These are phyloP conservation scores for Periconia sp. DNA, from an alignment of 2,329 filamentous ascomycete species.

Conservation along the genomic window DNA sequence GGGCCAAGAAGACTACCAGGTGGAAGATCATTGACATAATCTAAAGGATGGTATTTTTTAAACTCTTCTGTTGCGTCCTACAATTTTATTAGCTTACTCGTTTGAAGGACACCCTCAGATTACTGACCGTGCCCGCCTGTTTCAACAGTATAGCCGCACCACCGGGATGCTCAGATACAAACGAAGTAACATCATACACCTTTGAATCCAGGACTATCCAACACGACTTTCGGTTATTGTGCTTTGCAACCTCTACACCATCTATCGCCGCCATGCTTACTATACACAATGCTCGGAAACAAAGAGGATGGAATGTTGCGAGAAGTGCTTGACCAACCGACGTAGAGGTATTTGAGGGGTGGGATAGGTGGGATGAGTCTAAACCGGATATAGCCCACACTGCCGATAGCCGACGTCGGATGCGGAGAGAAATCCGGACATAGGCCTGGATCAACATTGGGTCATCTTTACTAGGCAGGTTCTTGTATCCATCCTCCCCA, in stretches of 20 bases:
- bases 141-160: conserved; percentile 53
- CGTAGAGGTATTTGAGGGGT: conserved; percentile 28
- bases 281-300: conserved; percentile 1
- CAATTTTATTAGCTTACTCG: background rate
- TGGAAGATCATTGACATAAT: conserved; percentile 38
- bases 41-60: conserved; percentile 41
- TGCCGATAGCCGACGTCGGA: no score
- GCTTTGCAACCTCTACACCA: conserved; percentile 42
- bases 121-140: conserved; percentile 52
- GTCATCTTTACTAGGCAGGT: no score
- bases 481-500: no score
- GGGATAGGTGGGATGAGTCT: no score
- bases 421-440: no score
- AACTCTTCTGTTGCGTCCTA: conserved; percentile 44
- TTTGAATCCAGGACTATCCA: conserved; percentile 74
- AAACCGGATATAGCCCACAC: no score
- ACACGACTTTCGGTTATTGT: conserved; percentile 44
- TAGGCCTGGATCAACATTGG: no score
- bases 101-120: background rate
- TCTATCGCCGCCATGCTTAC: conserved; percentile 30
- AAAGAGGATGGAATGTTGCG: conserved; percentile 1
- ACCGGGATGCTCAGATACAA: conserved; percentile 67
- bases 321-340: conserved; percentile 21
- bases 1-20: conserved; percentile 31
- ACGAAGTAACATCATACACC: conserved; percentile 71